Conservation (phyloP, 768 basidiomycete species). For the Leucosporidium yakuticum region DNA sequence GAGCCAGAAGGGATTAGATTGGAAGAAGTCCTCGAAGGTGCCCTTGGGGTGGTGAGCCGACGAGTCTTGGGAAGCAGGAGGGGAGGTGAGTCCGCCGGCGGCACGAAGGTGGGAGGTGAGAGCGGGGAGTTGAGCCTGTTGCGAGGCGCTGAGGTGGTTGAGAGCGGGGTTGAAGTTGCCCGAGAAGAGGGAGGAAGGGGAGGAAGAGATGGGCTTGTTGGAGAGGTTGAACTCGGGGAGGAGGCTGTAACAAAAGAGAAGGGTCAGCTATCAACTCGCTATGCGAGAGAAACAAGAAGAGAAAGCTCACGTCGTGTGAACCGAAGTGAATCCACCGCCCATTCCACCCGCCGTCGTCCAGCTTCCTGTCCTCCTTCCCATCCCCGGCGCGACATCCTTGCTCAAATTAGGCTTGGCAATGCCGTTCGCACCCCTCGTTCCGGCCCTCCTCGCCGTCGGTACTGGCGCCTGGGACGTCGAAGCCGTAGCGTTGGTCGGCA, state of each 20-base stretch:
- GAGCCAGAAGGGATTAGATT: constrained; percentile 37
- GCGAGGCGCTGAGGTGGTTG: constrained; percentile 19
- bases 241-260: not conserved
- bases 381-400: constrained; percentile 37
- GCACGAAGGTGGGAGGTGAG: constrained; percentile 31
- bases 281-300: not conserved
- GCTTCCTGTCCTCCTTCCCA: constrained; percentile 7
- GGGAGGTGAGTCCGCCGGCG: constrained; percentile 11
- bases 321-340: constrained; percentile 24
- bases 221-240: constrained; percentile 29
- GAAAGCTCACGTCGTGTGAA: constrained; percentile 26
- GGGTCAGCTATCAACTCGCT: not conserved
- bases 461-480: not conserved
- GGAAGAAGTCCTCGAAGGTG: constrained; percentile 35
- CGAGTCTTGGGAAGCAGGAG: constrained; percentile 2
- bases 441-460: not conserved
- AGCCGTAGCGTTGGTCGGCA: not conserved
- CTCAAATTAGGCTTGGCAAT: constrained; percentile 40
- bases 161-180: constrained; percentile 33
- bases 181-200: not conserved
- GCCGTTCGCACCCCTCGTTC: constrained; percentile 10
- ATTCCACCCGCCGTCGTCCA: constrained; percentile 13
- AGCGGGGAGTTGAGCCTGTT: constrained; percentile 24
- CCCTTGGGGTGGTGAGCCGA: constrained; percentile 4
- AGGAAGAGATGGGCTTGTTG: constrained; percentile 9